phyloP scores from a whole-genome alignment of 140 eudicot genomes.

The Ambrosia hybrid region DNA sequence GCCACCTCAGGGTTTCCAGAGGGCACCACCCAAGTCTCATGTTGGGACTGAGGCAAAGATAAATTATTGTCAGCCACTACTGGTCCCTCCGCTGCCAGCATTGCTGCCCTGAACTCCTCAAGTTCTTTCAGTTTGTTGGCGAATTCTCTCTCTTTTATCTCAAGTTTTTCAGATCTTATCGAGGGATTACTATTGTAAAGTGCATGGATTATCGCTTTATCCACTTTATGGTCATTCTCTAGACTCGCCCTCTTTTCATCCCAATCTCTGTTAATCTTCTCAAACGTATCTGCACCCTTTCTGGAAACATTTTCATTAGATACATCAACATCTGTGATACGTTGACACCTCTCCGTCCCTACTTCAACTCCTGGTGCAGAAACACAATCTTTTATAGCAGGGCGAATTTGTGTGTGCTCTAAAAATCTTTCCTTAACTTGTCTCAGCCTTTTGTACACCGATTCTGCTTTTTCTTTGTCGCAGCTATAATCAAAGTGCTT shows the following conservation, averaged over 20 bases:
- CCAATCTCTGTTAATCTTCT: slow-evolving; percentile 16
- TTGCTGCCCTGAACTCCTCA: slow-evolving; percentile 21
- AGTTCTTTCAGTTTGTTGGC: slow-evolving; percentile 9
- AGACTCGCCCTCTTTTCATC: slow-evolving; percentile 13
- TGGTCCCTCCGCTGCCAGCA: slow-evolving; percentile 6
- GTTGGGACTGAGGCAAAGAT: slow-evolving; percentile 9
- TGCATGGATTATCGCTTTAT: neutral
- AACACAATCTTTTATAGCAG: slow-evolving; percentile 10
- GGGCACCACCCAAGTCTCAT: slow-evolving; percentile 14
- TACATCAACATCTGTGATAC: neutral
- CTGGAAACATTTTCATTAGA: neutral
- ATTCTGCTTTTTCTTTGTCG: slow-evolving; percentile 45
- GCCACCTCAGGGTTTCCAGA: slow-evolving; percentile 5
- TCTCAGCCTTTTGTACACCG: slow-evolving; percentile 44
- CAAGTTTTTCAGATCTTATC: slow-evolving; percentile 12
- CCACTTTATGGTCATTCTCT: slow-evolving; percentile 6
- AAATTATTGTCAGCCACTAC: neutral
- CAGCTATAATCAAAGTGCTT: slow-evolving; percentile 53
- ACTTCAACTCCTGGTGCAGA: slow-evolving; percentile 22
- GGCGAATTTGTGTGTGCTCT: slow-evolving; percentile 18
- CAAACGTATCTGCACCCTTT: slow-evolving; percentile 22
- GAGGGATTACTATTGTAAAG: neutral
- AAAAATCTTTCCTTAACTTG: slow-evolving; percentile 42
- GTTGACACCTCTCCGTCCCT: slow-evolving; percentile 20
- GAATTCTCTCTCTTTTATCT: neutral